A percentile compares a stretch with the other conserved stretches of the same genome.
Evolutionary conservation across 192 early-diverging fungal genomes (phyloP).

Genomic region (Podila verticillata): DNA sequence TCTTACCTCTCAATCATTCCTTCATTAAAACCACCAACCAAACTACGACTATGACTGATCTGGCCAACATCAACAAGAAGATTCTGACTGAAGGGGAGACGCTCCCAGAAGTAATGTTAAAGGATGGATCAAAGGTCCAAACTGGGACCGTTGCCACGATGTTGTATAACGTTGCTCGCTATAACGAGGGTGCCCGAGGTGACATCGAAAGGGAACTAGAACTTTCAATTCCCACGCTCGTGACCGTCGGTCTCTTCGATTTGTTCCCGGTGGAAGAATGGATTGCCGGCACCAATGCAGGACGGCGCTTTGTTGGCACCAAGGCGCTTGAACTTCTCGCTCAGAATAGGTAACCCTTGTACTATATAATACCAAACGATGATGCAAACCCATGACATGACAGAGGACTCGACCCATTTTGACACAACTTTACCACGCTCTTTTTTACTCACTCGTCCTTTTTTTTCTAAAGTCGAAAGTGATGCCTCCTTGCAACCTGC

Average conservation of each 20-base stretch:
- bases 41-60: neutral
- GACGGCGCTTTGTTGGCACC: slow-evolving; percentile 12
- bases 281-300: slow-evolving; percentile 9
- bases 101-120: slow-evolving; percentile 6
- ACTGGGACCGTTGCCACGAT: slow-evolving; percentile 10
- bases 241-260: slow-evolving; percentile 9
- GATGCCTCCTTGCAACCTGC: no score
- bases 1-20: neutral
- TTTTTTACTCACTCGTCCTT: no score
- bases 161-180: slow-evolving; percentile 8
- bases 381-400: neutral
- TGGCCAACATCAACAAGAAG: slow-evolving; percentile 14
- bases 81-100: slow-evolving; percentile 7
- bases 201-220: slow-evolving; percentile 15
- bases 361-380: slow-evolving; percentile 1
- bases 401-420: neutral
- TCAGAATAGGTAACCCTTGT: slow-evolving; percentile 7
- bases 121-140: slow-evolving; percentile 9
- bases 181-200: slow-evolving; percentile 5
- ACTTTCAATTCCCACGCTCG: slow-evolving; percentile 9
- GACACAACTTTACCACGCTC: no score
- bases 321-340: slow-evolving; percentile 5
- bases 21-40: neutral
- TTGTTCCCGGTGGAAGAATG: slow-evolving; percentile 14
- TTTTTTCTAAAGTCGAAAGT: no score